Evolutionary conservation across 2,329 filamentous ascomycete species (phyloP).

Genomic region (Fusarium sterilihyphosum): DNA sequence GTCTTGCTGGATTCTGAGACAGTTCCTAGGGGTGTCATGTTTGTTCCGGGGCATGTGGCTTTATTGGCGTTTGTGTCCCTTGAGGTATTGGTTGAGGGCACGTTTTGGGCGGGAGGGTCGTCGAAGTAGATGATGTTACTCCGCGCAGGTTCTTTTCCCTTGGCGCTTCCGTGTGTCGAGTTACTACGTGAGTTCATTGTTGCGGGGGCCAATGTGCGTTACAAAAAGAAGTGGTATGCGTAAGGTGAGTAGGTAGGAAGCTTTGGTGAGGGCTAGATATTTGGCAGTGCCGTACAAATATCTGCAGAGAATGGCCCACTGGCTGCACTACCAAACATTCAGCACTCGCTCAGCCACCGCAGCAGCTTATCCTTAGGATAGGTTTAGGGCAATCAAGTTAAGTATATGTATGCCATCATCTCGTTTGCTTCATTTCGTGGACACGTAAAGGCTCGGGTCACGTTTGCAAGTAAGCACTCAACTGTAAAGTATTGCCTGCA

Average conservation of each 20-base stretch:
- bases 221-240: background rate
- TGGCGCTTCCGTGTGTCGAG: fast-evolving
- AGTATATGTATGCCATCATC: background rate
- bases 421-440: background rate
- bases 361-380: background rate
- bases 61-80: fast-evolving
- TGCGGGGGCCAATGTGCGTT: background rate
- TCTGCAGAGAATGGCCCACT: background rate
- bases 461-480: background rate
- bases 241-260: background rate
- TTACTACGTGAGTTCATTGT: background rate
- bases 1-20: background rate
- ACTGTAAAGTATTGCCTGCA: background rate
- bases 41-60: fast-evolving
- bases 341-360: fast-evolving
- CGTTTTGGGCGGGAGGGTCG: fast-evolving
- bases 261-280: background rate
- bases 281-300: background rate
- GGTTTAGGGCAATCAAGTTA: background rate
- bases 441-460: background rate
- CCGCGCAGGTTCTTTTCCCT: fast-evolving
- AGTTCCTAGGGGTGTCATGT: fast-evolving
- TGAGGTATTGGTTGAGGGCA: background rate
- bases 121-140: fast-evolving
- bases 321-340: background rate